Evolutionary conservation across 176 grass and related monocot genomes (phyloP).

Genomic region (Otatea glauca): DNA sequence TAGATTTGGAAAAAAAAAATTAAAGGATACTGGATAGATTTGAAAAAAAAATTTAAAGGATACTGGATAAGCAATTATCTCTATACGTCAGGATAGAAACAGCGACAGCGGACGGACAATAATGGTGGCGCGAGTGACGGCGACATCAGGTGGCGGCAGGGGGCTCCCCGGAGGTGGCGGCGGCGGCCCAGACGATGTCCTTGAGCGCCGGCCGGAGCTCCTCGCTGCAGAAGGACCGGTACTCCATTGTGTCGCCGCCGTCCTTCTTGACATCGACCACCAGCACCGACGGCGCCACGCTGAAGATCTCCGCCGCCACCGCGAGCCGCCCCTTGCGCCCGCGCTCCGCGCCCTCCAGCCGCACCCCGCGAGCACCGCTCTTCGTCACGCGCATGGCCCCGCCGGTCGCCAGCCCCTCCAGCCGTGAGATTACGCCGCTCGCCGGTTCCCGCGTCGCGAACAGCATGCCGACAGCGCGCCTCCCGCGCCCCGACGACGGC

Average conservation of each 20-base stretch:
- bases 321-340: conserved; percentile 31
- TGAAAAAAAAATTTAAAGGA: no score
- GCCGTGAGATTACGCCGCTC: conserved; percentile 41
- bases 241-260: conserved; percentile 45
- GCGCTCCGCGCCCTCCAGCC: conserved; percentile 23
- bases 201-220: conserved; percentile 46
- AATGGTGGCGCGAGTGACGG: neutral
- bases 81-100: neutral
- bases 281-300: conserved; percentile 46
- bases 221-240: conserved; percentile 41
- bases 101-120: neutral
- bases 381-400: conserved; percentile 42
- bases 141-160: conserved; percentile 9
- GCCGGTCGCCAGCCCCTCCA: conserved; percentile 45
- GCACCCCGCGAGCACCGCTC: conserved; percentile 36
- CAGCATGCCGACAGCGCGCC: conserved; percentile 35
- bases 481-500: neutral
- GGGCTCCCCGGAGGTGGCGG: neutral
- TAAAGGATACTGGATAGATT: no score
- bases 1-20: no score
- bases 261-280: conserved; percentile 45
- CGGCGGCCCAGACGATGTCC: conserved; percentile 48
- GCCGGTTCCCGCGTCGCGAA: conserved; percentile 44
- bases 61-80: no score
- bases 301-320: conserved; percentile 48